Evolutionary conservation across 2,329 filamentous ascomycete species (phyloP).

Genomic region (Fusarium penzigii): DNA sequence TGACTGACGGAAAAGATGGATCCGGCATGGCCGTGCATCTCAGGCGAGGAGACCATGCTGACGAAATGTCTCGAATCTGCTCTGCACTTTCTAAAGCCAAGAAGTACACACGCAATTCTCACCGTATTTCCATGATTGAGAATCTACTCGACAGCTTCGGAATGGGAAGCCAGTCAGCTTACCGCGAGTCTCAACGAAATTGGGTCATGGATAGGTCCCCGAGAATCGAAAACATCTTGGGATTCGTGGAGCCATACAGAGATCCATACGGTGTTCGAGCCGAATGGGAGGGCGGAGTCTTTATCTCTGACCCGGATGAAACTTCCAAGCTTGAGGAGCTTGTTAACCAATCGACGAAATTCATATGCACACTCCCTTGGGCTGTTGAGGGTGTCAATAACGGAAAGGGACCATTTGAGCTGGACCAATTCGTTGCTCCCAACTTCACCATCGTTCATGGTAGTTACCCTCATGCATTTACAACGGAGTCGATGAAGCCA

Average conservation of each 20-base stretch:
- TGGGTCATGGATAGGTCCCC: conserved; percentile 63
- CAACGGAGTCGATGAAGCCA: not conserved
- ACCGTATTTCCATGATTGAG: conserved; percentile 51
- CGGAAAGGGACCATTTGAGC: conserved; percentile 63
- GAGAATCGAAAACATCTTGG: conserved; percentile 58
- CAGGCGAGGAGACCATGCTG: no score
- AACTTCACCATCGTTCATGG: conserved; percentile 75
- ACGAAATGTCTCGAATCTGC: no score
- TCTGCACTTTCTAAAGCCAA: conserved; percentile 48
- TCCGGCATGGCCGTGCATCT: no score
- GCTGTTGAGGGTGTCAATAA: conserved; percentile 38
- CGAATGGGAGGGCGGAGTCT: conserved; percentile 62
- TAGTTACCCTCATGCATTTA: conserved; percentile 26
- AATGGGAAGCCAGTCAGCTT: conserved; percentile 55
- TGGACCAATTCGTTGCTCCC: conserved; percentile 68
- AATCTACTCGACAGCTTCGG: conserved; percentile 57
- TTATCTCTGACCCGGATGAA: conserved; percentile 65
- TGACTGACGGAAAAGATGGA: no score
- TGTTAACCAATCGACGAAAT: conserved; percentile 62
- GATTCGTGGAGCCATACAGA: conserved; percentile 64
- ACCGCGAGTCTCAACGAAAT: conserved; percentile 54
- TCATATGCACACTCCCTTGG: conserved; percentile 72
- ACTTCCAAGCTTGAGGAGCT: conserved; percentile 60
- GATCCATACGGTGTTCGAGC: conserved; percentile 60
- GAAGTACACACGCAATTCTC: conserved; percentile 52